A percentile compares a stretch with the other conserved stretches of the same genome.
Evolutionary conservation across 176 grass and related monocot genomes (phyloP).

Genomic region (Poa annua): DNA sequence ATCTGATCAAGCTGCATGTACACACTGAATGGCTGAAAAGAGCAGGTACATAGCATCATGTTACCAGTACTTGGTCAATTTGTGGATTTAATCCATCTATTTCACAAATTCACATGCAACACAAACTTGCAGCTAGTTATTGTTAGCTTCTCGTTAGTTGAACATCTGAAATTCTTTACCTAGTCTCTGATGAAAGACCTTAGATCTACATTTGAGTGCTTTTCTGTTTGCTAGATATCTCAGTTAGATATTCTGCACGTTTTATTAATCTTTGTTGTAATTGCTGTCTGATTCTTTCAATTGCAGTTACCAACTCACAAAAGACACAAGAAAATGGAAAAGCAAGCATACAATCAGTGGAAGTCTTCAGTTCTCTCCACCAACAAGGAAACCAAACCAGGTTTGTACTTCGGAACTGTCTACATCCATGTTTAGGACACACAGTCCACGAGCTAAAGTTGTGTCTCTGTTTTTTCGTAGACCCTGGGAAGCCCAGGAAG

Average conservation of each 20-base stretch:
- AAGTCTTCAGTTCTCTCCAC: conserved; percentile 79
- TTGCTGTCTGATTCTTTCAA: conserved; percentile 11
- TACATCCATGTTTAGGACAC: not conserved
- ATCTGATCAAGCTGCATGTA: not conserved
- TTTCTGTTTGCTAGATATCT: not conserved
- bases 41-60: not conserved
- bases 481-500: conserved; percentile 55
- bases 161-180: not conserved
- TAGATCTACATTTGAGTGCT: not conserved
- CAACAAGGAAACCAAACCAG: conserved; percentile 71
- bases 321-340: conserved; percentile 85
- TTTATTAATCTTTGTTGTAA: not conserved
- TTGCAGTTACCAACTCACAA: conserved; percentile 84
- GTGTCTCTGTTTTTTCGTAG: conserved; percentile 30
- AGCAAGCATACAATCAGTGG: conserved; percentile 75
- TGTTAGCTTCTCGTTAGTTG: not conserved
- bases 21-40: conserved; percentile 14
- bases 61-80: not conserved
- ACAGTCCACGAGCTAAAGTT: not conserved
- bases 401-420: conserved; percentile 37
- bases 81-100: not conserved
- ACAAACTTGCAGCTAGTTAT: not conserved
- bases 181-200: not conserved
- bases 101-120: not conserved
- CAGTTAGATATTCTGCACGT: not conserved